Percentiles rank a stretch among this genome's conserved stretches.
Evolutionary conservation across 2,329 filamentous ascomycete genomes (phyloP).

Genomic region (Pseudopithomyces maydicus): DNA sequence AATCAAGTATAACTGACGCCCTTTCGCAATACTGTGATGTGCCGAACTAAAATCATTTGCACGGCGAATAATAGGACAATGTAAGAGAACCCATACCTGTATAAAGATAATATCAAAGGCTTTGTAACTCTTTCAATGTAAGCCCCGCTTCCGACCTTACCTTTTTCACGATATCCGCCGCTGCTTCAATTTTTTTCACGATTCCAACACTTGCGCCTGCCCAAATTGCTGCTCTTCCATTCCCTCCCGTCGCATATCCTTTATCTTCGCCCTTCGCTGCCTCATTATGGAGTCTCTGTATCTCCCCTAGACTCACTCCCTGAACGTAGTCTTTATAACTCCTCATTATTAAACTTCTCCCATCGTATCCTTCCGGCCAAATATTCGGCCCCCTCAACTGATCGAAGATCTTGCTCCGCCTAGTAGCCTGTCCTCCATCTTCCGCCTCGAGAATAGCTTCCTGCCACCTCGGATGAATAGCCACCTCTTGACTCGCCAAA

Average conservation of each 20-base stretch:
- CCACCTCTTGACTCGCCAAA: constrained; percentile 57
- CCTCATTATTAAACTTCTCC: constrained; percentile 60
- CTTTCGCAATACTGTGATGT: too few relatives aligned
- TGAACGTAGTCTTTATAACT: constrained; percentile 51
- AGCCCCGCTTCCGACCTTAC: constrained; percentile 46
- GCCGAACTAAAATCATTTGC: too few relatives aligned
- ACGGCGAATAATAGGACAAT: too few relatives aligned
- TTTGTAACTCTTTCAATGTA: constrained; percentile 31
- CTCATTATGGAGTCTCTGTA: constrained; percentile 50
- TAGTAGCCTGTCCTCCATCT: constrained; percentile 58
- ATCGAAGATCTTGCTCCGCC: constrained; percentile 58
- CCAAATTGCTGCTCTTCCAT: constrained; percentile 60
- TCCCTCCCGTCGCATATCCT: constrained; percentile 56
- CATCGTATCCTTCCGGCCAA: constrained; percentile 65
- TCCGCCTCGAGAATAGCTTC: constrained; percentile 51
- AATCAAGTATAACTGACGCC: too few relatives aligned
- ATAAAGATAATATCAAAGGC: constrained; percentile 6
- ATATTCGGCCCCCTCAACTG: constrained; percentile 59
- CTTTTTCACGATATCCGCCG: constrained; percentile 56
- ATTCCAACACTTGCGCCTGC: constrained; percentile 67
- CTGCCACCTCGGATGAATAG: constrained; percentile 51
- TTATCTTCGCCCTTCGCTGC: constrained; percentile 55
- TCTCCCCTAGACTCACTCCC: constrained; percentile 50
- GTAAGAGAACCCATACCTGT: too few relatives aligned
- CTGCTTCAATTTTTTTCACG: constrained; percentile 55